Conservation (phyloP, 1,139 yeast genomes). For the Saccharomyces hybrid region DNA sequence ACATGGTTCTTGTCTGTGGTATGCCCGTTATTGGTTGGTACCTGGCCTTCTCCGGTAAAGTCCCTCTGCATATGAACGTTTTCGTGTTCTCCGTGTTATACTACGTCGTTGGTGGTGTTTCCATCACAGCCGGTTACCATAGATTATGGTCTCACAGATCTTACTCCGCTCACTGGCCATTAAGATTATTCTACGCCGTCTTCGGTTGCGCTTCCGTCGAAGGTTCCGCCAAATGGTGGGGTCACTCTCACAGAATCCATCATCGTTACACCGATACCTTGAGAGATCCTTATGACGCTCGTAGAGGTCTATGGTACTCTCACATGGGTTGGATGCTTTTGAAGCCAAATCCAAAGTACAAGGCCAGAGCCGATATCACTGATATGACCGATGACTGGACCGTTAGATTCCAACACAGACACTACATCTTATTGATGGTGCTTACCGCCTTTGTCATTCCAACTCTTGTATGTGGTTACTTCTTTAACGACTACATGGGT, state of each 20-base stretch:
- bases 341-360: constrained; percentile 87
- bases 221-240: constrained; percentile 99
- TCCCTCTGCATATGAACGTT: constrained; percentile 57
- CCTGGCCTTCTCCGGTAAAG: constrained; percentile 39
- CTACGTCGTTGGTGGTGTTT: constrained; percentile 69
- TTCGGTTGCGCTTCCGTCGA: constrained; percentile 94
- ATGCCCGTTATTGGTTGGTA: constrained; percentile 61
- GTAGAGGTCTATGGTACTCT: constrained; percentile 90
- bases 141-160: constrained; percentile 86
- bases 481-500: constrained; percentile 88
- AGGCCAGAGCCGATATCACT: constrained; percentile 93
- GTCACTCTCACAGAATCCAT: constrained; percentile 93
- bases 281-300: constrained; percentile 96
- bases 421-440: constrained; percentile 64
- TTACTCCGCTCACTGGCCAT: constrained; percentile 65
- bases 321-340: constrained; percentile 98
- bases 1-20: constrained; percentile 63
- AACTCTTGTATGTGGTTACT: constrained; percentile 61
- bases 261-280: constrained; percentile 95
- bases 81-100: constrained; percentile 50
- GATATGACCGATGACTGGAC: constrained; percentile 88
- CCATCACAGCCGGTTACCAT: constrained; percentile 95
- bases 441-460: constrained; percentile 69
- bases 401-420: constrained; percentile 88
- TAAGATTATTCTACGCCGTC: constrained; percentile 64